Conservation (phyloP, 2,329 filamentous ascomycete genomes). For the Alternaria triticina region DNA sequence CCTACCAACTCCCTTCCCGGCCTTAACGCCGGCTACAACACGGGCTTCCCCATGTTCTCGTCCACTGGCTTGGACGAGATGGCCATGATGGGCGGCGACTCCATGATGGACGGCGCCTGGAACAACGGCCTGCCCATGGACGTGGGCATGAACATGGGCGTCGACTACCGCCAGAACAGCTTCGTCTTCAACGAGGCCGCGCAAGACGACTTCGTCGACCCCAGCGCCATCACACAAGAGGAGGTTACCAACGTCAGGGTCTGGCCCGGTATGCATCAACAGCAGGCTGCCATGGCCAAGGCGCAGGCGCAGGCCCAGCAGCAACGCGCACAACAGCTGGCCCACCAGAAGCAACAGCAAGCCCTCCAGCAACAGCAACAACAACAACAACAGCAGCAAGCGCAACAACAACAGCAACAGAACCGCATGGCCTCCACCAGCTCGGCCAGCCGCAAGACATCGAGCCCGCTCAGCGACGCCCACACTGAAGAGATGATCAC, state of each 20-base stretch:
- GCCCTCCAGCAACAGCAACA: slow-evolving; percentile 47
- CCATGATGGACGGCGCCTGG: slow-evolving; percentile 63
- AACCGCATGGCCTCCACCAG: slow-evolving; percentile 26
- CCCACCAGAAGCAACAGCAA: slow-evolving; percentile 51
- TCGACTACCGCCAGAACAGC: slow-evolving; percentile 60
- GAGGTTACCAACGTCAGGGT: slow-evolving; percentile 70
- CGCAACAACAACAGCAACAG: slow-evolving; percentile 47
- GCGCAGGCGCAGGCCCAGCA: slow-evolving; percentile 44
- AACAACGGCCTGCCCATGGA: slow-evolving; percentile 58
- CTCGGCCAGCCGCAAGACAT: slow-evolving; percentile 42
- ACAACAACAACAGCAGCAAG: slow-evolving; percentile 48
- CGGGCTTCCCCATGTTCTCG: slow-evolving; percentile 56
- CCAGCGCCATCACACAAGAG: slow-evolving; percentile 73
- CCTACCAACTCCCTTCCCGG: slow-evolving; percentile 83
- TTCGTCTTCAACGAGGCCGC: slow-evolving; percentile 64
- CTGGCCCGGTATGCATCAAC: slow-evolving; percentile 93
- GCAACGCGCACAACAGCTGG: slow-evolving; percentile 53
- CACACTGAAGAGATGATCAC: slow-evolving; percentile 86
- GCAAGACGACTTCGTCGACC: slow-evolving; percentile 70
- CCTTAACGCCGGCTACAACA: slow-evolving; percentile 65
- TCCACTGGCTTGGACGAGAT: slow-evolving; percentile 74
- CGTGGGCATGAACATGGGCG: slow-evolving; percentile 73
- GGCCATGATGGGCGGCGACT: slow-evolving; percentile 57
- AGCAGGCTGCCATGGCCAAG: slow-evolving; percentile 69
- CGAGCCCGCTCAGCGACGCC: slow-evolving; percentile 52